These are phyloP conservation scores for Fusarium clavum DNA, from an alignment of 2,329 filamentous ascomycete species.

Conservation along the genomic window DNA sequence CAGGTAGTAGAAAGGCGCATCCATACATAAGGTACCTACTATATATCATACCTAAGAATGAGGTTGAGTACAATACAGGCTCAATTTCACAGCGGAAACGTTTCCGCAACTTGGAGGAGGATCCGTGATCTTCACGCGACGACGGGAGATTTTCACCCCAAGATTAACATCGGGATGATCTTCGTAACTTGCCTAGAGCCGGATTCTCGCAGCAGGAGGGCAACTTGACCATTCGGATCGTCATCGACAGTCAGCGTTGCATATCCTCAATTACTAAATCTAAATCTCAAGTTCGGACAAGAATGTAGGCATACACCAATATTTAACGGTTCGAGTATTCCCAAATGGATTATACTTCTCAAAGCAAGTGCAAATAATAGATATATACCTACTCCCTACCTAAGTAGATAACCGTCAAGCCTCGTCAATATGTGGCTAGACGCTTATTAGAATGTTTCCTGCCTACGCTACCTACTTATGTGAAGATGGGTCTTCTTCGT, in stretches of 20 bases:
- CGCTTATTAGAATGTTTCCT: background rate
- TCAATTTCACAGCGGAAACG: background rate
- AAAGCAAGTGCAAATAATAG: background rate
- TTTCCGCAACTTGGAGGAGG: background rate
- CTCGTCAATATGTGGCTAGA: background rate
- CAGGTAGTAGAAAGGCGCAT: background rate
- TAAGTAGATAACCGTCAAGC: background rate
- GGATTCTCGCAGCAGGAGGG: background rate
- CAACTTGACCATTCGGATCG: constrained; percentile 17
- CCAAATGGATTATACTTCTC: background rate
- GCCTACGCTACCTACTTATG: too few relatives aligned
- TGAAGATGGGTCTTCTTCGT: background rate
- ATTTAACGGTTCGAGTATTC: background rate
- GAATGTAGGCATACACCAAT: background rate
- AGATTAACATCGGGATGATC: constrained; percentile 21
- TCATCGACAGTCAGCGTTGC: constrained; percentile 12
- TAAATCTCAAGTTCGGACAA: background rate
- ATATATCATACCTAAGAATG: too few relatives aligned
- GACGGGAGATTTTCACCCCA: constrained; percentile 31
- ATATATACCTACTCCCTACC: too few relatives aligned
- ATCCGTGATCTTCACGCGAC: background rate
- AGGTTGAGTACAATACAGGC: background rate
- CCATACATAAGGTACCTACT: background rate
- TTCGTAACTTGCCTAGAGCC: background rate
- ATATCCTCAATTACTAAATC: background rate